Conservation (phyloP, 2,329 filamentous ascomycete genomes). For the Monilinia fructigena region DNA sequence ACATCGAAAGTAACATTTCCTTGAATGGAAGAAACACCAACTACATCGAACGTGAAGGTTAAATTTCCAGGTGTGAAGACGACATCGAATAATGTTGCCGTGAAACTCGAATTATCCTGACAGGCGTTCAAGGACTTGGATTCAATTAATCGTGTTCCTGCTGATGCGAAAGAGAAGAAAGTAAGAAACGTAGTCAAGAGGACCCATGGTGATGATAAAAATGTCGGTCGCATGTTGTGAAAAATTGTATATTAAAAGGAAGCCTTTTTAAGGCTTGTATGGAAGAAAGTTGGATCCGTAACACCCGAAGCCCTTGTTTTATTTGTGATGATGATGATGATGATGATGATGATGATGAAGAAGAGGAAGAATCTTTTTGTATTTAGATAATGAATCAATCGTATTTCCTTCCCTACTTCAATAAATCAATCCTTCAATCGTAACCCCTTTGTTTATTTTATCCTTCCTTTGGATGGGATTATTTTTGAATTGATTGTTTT, state of each 20-base stretch:
- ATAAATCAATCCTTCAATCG: slow-evolving; percentile 3
- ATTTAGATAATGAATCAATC: neutral
- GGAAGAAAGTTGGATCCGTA: slow-evolving; percentile 7
- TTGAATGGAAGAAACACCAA: slow-evolving; percentile 78
- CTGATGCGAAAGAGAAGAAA: slow-evolving; percentile 33
- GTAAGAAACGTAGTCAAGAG: slow-evolving; percentile 36
- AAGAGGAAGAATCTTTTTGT: neutral
- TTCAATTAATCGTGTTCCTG: slow-evolving; percentile 49
- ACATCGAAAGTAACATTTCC: slow-evolving; percentile 79
- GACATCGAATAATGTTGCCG: slow-evolving; percentile 85
- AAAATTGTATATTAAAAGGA: slow-evolving; percentile 26
- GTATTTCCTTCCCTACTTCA: neutral
- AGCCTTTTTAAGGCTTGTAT: slow-evolving; percentile 29
- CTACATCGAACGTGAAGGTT: slow-evolving; percentile 70
- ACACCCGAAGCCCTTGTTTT: slow-evolving; percentile 4
- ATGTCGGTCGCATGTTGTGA: slow-evolving; percentile 35
- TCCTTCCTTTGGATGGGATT: neutral
- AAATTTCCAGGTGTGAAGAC: slow-evolving; percentile 73
- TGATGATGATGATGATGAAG: no score
- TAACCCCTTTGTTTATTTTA: slow-evolving; percentile 6
- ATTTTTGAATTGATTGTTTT: slow-evolving; percentile 1
- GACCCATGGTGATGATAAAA: slow-evolving; percentile 35
- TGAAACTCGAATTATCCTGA: slow-evolving; percentile 80
- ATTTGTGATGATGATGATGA: neutral
- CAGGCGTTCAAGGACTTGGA: slow-evolving; percentile 84